These are phyloP conservation scores for Acanthamoeba royreba DNA, from an alignment of 208 protist genomes.

Conservation along the genomic window DNA sequence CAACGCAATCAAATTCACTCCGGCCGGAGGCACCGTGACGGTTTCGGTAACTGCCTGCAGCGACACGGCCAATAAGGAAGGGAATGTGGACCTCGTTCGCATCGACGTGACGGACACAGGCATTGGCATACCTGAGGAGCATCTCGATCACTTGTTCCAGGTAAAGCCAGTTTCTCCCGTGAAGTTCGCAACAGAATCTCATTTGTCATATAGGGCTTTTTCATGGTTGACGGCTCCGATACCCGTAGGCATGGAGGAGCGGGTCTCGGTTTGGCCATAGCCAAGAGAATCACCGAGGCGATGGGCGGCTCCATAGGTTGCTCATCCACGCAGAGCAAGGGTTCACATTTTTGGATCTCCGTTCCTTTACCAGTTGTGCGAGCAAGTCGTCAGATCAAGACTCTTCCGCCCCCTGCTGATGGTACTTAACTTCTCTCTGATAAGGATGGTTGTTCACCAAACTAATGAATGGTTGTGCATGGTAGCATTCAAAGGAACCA, in stretches of 20 bases:
- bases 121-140: constrained; percentile 60
- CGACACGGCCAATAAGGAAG: not conserved
- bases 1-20: constrained; percentile 32
- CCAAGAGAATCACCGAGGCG: not conserved
- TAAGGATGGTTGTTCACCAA: not conserved
- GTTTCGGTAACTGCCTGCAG: too few species aligned
- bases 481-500: not conserved
- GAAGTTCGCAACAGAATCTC: not conserved
- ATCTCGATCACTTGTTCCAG: constrained; percentile 40
- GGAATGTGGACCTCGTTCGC: not conserved
- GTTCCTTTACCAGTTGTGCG: not conserved
- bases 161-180: not conserved
- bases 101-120: constrained; percentile 58
- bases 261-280: not conserved
- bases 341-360: not conserved
- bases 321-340: not conserved
- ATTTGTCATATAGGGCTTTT: not conserved
- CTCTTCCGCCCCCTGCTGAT: too few species aligned
- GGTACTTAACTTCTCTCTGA: not conserved
- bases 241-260: not conserved
- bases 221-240: not conserved
- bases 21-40: not conserved
- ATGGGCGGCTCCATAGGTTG: not conserved
- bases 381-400: not conserved
- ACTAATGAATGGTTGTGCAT: not conserved